Percentiles rank a stretch among this genome's conserved stretches.
Conservation (phyloP, 192 early-diverging fungal genomes). For the Coemansia sp. region DNA sequence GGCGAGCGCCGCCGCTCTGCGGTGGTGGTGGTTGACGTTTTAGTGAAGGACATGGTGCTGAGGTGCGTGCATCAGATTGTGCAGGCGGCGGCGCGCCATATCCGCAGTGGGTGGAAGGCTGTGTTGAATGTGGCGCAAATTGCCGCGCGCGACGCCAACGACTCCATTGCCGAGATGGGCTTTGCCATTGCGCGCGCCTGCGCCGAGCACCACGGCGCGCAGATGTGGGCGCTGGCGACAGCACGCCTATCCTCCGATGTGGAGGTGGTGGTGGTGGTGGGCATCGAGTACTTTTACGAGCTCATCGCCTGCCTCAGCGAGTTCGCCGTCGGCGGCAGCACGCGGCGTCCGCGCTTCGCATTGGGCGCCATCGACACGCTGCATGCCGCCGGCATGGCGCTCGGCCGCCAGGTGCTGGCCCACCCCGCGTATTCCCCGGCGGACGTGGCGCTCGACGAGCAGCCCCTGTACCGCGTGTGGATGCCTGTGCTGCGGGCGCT, state of each 20-base stretch:
- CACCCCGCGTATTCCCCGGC: slow-evolving; percentile 11
- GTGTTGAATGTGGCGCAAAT: slow-evolving; percentile 64
- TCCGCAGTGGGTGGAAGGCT: slow-evolving; percentile 82
- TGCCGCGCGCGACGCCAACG: slow-evolving; percentile 65
- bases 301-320: slow-evolving; percentile 48
- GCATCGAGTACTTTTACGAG: slow-evolving; percentile 52
- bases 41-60: slow-evolving; percentile 74
- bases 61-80: slow-evolving; percentile 78
- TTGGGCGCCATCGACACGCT: slow-evolving; percentile 47
- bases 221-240: slow-evolving; percentile 36
- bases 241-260: neutral
- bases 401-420: slow-evolving; percentile 31
- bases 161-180: slow-evolving; percentile 71
- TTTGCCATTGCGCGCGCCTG: slow-evolving; percentile 60
- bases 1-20: neutral
- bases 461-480: slow-evolving; percentile 72
- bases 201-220: slow-evolving; percentile 32
- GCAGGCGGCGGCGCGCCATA: slow-evolving; percentile 68
- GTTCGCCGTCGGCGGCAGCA: slow-evolving; percentile 27
- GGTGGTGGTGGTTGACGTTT: slow-evolving; percentile 18
- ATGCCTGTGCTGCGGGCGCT: slow-evolving; percentile 87
- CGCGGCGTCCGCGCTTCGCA: slow-evolving; percentile 37
- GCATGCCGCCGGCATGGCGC: slow-evolving; percentile 17
- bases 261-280: slow-evolving; percentile 23
- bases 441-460: slow-evolving; percentile 51